Conservation (phyloP, 2,329 filamentous ascomycete species). For the Alternaria tenuissima region DNA sequence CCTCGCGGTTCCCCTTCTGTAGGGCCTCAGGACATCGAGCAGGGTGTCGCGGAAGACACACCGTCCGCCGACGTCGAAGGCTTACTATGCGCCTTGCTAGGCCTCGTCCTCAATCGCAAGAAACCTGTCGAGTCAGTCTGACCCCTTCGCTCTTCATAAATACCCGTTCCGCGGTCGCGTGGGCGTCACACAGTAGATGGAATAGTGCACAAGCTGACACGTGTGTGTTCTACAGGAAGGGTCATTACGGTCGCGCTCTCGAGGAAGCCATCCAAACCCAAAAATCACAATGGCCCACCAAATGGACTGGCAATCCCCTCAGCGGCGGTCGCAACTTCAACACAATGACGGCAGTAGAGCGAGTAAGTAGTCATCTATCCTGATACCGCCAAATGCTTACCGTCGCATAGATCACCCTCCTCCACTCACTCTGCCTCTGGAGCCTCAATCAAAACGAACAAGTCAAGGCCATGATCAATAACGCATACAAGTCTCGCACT, state of each 20-base stretch:
- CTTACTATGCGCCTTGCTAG: slow-evolving; percentile 87
- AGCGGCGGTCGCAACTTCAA: slow-evolving; percentile 82
- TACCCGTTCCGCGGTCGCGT: slow-evolving; percentile 32
- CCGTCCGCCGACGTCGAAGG: slow-evolving; percentile 87
- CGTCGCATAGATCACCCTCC: slow-evolving; percentile 73
- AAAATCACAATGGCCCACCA: slow-evolving; percentile 84
- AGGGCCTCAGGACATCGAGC: slow-evolving; percentile 93
- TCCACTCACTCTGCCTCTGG: slow-evolving; percentile 88
- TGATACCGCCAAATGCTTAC: slow-evolving; percentile 28
- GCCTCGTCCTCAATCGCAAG: slow-evolving; percentile 92
- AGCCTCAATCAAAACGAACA: slow-evolving; percentile 86
- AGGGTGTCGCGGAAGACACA: slow-evolving; percentile 77
- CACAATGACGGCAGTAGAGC: slow-evolving; percentile 79
- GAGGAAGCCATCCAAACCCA: slow-evolving; percentile 91
- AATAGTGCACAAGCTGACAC: slow-evolving; percentile 41
- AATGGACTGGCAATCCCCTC: slow-evolving; percentile 87
- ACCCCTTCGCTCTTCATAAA: slow-evolving; percentile 24
- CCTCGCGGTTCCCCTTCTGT: slow-evolving; percentile 87
- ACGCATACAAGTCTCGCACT: slow-evolving; percentile 72
- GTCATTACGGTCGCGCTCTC: slow-evolving; percentile 89
- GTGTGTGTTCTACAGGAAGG: slow-evolving; percentile 67
- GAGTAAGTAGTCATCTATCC: slow-evolving; percentile 64
- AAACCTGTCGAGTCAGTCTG: slow-evolving; percentile 93
- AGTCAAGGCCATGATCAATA: slow-evolving; percentile 81
- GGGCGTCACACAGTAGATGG: slow-evolving; percentile 2